phyloP scores from a whole-genome alignment of 2,329 filamentous ascomycete genomes.

The Escovopsis sp. region DNA sequence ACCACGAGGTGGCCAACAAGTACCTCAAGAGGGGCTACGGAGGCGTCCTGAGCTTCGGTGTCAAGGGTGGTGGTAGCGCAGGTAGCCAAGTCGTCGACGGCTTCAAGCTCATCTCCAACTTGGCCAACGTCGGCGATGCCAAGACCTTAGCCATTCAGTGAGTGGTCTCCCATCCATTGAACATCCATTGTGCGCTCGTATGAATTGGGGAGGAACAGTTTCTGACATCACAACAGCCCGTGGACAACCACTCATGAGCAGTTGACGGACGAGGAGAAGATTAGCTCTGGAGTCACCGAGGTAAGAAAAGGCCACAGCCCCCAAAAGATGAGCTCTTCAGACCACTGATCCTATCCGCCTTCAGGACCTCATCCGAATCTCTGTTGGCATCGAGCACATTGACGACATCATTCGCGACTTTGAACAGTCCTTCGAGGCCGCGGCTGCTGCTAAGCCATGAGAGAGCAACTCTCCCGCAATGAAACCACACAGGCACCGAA shows the following conservation, averaged over 20 bases:
- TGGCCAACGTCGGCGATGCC: constrained; percentile 90
- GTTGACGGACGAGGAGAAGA: constrained; percentile 66
- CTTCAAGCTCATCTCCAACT: constrained; percentile 89
- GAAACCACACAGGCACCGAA: too few relatives aligned
- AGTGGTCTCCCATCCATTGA: constrained; percentile 6
- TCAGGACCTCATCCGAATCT: constrained; percentile 83
- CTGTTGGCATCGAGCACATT: constrained; percentile 90
- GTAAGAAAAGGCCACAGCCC: constrained; percentile 21
- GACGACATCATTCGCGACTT: constrained; percentile 96
- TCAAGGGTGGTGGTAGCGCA: constrained; percentile 74
- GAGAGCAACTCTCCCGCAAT: too few relatives aligned
- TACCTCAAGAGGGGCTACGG: constrained; percentile 77
- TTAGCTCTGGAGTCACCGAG: constrained; percentile 68
- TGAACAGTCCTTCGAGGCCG: constrained; percentile 68
- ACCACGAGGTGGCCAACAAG: constrained; percentile 68
- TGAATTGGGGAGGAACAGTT: neutral
- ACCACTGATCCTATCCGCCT: neutral
- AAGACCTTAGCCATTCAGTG: constrained; percentile 85
- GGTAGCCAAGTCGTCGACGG: constrained; percentile 82
- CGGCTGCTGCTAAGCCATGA: constrained; percentile 10
- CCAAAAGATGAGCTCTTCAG: neutral
- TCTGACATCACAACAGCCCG: constrained; percentile 30
- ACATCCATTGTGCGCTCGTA: neutral
- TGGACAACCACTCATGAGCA: constrained; percentile 95
- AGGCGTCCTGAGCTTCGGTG: constrained; percentile 83